Conservation (phyloP, 805 yeast species). For the Candida ulmi region DNA sequence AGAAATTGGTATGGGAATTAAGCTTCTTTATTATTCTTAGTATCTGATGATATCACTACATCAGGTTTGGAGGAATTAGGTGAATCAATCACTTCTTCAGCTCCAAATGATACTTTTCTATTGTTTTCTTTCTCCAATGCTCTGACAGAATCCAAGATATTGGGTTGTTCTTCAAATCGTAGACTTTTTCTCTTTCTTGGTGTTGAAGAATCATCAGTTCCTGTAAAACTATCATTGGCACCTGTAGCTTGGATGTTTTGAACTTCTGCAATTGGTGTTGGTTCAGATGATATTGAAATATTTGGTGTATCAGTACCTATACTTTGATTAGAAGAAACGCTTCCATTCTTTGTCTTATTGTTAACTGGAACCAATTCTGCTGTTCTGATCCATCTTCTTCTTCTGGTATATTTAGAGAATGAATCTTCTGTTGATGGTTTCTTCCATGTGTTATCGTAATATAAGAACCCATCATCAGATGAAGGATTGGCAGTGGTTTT, state of each 20-base stretch:
- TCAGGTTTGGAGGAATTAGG: too few relatives aligned
- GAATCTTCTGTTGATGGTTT: slow-evolving; percentile 84
- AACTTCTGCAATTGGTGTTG: slow-evolving; percentile 16
- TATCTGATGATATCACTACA: neutral
- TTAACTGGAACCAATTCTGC: slow-evolving; percentile 65
- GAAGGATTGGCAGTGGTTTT: slow-evolving; percentile 58
- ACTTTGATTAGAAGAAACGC: too few relatives aligned
- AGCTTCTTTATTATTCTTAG: too few relatives aligned
- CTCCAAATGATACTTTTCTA: slow-evolving; percentile 7
- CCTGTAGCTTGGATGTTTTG: slow-evolving; percentile 20
- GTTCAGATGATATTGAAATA: slow-evolving; percentile 2
- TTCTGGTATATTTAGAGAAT: slow-evolving; percentile 84
- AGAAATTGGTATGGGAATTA: too few relatives aligned
- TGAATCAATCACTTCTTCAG: slow-evolving; percentile 1
- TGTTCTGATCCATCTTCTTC: slow-evolving; percentile 93
- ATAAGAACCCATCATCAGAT: slow-evolving; percentile 80
- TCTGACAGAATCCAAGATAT: slow-evolving; percentile 19
- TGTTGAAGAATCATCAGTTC: slow-evolving; percentile 5
- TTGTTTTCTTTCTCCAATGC: slow-evolving; percentile 13
- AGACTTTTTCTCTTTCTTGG: slow-evolving; percentile 35
- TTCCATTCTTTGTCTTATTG: slow-evolving; percentile 4
- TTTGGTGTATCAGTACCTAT: neutral
- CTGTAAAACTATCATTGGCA: slow-evolving; percentile 3
- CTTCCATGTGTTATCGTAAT: slow-evolving; percentile 92
- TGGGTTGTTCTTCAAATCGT: slow-evolving; percentile 38